Base-by-base conservation (phyloP, 169 alveolate genomes). In the Theileria annulata region DNA sequence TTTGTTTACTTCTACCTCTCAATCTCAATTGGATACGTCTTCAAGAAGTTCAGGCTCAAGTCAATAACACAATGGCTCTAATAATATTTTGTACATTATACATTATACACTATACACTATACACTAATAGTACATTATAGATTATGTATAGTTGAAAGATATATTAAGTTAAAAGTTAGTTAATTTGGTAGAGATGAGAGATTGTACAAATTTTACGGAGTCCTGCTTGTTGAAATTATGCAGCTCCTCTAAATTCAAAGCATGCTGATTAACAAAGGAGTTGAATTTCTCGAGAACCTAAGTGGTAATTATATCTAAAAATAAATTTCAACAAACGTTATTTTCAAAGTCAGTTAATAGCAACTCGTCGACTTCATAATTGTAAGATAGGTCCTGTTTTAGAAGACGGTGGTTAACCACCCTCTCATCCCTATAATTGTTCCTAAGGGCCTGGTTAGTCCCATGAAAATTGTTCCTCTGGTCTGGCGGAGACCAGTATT, bases 1-100 rank as follows among this genome's bases (percentile, higher is more conserved):
- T 4, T 79, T 37, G 80, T 81, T 28, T 17, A 59, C 56, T 69
- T 33, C 12, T 58, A 70, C 25, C 25, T 73, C n/a, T 74, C 71
- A 48, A 47, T 70, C 60, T 6, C 23, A 27, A 8, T 25, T 0
- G 85, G 60, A 15, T 4, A 64, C 21, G 1, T 19, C 23, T 15
- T 81, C 31, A 75, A 71, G 33, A 64, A 25, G 33, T 10, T 64
- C 15, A 56, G 17, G n/a, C 17, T 56, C 17, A 56, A 56, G 31
- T 21, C 27, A 2, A 56, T 56, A 0, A 13, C 66, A 1, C 66
- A 56, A 56, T 56, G 66, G 66, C 9, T 56, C 9, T 56, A 56
- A 8, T 56, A 19, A 42, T 42, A 8, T 3, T 2, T 10, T 3
- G 51, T 42, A 42, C 13, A 42, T 0, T 42, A 3, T 42, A 42